Base-by-base conservation (phyloP, 2,329 filamentous ascomycete genomes). In the Sclerotinia borealis region DNA sequence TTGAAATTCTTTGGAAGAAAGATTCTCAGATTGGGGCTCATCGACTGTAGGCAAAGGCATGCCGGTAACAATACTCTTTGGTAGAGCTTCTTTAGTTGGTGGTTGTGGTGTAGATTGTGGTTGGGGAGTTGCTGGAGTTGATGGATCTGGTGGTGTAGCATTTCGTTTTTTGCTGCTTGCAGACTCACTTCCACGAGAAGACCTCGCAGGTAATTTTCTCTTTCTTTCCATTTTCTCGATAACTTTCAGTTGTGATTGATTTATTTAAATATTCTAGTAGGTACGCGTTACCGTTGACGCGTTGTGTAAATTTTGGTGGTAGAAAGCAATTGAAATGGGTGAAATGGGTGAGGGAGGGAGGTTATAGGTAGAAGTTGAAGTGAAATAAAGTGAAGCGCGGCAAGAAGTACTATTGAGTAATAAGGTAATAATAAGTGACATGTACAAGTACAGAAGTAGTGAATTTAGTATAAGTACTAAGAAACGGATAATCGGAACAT, bases 41-140 rank as follows among this genome's bases (percentile, higher is more conserved):
- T 87, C 82, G 17, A 92, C 81, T 0, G 87, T 90, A 2, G 90
- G 90, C 37, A 93, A 77, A 19, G 89, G 86, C 71, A 88, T 85
- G 55, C 86, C 86, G 2, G 87, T 76, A 69, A 82, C 78, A 41
- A 92, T 77, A 51, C 83, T 85, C 66, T 80, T 85, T 31, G 89
- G 89, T 61, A 93, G 72, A 62, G 77, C 77, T 68, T 75, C 76
- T 68, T 72, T 68, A 13, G 72, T 63, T 19, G 65, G 59, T 15
- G 68, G 72, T 41, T 48, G 48, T 41, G 59, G 47, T 39, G 43
- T 47, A 34, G 54, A 31, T 43, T 25, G 54, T 55, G 73, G 76
- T 17, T 75, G 73, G 62, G 73, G 75, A 48, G 74, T 65, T 47
- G 70, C 77, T 22, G 59, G n/a, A 61, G 22, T 52, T 58, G 84